Evolutionary conservation across 139 green algal species (phyloP), one percentile per base, ranked within the genome.

Genomic region (Volvox reticuliferus): DNA sequence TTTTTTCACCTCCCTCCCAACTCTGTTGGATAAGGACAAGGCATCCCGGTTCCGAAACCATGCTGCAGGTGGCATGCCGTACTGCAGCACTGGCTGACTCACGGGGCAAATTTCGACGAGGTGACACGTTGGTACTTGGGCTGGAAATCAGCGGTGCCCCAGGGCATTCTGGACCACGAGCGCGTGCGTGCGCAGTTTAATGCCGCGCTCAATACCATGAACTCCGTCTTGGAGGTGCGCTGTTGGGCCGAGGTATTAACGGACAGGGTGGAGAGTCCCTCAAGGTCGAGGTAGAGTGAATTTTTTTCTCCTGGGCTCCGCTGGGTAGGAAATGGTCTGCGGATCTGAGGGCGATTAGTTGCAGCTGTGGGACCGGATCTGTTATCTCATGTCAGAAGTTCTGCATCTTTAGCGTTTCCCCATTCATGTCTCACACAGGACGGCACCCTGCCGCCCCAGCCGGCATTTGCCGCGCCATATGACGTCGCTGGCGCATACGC

Each of bases 71-170:
- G 95, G 95, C 96, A 97, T 69, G 87, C 86, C 12, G 94, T 98
- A 63, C 95, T 98, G 91, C 92, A 96, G 50, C 94, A 97, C 90
- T 99, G 98, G 98, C 96, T 99, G 33, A 80, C 81, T 21, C 90
- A 93, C 71, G 91, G 33, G 3, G 96, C 96, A 1, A 94, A 99
- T 92, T 98, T 96, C 62, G 98, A 99, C 84, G 97, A 99, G 92
- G 96, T 99, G 61, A 97, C 96, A 0, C 86, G 93, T 28, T 99
- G 98, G 98, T 99, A 99, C 94, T 93, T 98, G 36, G 95, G 95
- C 21, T 99, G 98, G 98, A 99, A 99, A 93, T 92, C 68, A 20
- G 21, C 55, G 20, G 65, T 90, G 86, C 86, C 86, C 32, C 89
- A 95, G 79, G 90, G 93, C 28, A 79, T 99, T n/a, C 83, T 96